Evolutionary conservation across 179 eudicot species (phyloP).

Genomic region (Nepenthes alata): DNA sequence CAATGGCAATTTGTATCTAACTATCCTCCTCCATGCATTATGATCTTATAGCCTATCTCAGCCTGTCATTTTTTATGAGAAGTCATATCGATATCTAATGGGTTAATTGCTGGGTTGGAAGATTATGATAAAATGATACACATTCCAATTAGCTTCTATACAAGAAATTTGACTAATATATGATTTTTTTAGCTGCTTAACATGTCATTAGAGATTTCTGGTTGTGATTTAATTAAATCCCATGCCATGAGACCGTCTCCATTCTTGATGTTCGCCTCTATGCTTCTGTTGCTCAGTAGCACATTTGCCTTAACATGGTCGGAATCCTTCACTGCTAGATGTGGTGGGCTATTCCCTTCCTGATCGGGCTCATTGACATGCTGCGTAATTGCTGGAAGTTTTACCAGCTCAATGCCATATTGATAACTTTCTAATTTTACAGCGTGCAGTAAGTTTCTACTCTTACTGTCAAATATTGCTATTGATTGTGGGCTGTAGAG

Average conservation of each 20-base stretch:
- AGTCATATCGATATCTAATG: no score
- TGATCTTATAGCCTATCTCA: conserved; percentile 28
- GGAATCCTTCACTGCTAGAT: conserved; percentile 21
- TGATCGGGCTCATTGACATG: conserved; percentile 22
- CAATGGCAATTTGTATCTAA: conserved; percentile 4
- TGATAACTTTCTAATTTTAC: conserved; percentile 16
- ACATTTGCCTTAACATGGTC: conserved; percentile 21
- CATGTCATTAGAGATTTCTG: conserved; percentile 25
- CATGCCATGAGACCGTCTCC: conserved; percentile 27
- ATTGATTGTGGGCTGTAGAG: conserved; percentile 26
- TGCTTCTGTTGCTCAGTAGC: conserved; percentile 20
- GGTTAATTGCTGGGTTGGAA: no score
- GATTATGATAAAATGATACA: no score
- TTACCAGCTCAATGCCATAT: conserved; percentile 21
- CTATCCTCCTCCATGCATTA: conserved; percentile 19
- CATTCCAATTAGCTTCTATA: no score
- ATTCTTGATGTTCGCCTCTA: conserved; percentile 13
- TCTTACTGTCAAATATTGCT: conserved; percentile 15
- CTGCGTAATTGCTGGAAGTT: conserved; percentile 11
- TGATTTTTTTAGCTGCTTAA: conserved; percentile 15
- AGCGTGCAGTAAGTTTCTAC: conserved; percentile 25
- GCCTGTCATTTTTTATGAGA: conserved; percentile 15
- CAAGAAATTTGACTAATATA: no score
- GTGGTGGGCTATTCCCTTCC: conserved; percentile 36
- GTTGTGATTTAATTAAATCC: conserved; percentile 26